Evolutionary conservation across 2,329 filamentous ascomycete species (phyloP), one percentile per base, ranked within the genome.

Genomic region (Exophiala bonariae): DNA sequence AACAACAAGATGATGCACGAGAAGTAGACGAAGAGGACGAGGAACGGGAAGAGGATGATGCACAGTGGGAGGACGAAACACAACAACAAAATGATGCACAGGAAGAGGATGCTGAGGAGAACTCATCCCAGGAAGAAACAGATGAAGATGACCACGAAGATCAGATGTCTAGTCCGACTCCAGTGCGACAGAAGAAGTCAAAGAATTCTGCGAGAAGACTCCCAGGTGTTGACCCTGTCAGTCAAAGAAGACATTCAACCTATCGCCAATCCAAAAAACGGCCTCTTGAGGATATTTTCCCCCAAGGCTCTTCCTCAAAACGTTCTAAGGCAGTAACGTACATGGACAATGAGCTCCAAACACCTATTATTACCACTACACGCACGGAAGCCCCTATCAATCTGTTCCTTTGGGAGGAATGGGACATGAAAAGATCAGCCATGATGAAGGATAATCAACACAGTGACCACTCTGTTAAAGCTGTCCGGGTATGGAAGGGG

Each of bases 41-140:
- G 44, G 33, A 26, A 26, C 11, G 11, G 23, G 23, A 26, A 26
- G 23, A 26, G 23, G 23, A 26, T 11, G 23, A 11, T 6, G 23
- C 23, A 26, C 23, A 26, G 23, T 26, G 11, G 23, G 23, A 26
- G 23, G 23, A 26, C 23, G 23, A 26, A 26, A 26, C 11, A 26
- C 23, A 26, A 26, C 11, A 26, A 26, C 11, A 26, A 26, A 11
- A 26, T 26, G 11, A 26, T 26, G 11, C 11, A 26, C 11, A 26
- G 41, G 35, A 14, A 22, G 41, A 34, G 44, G 26, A 33, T 19
- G 14, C 14, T 45, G 26, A 19, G 35, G 30, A 36, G 40, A 26
- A 26, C 11, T 6, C 11, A 26, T 26, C 11, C 23, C 11, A 26
- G 19, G 32, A 17, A 26, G 23, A 26, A 26, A 26, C 11, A 26